A percentile compares a stretch with the other conserved stretches of the same genome.
Conservation (phyloP, 768 basidiomycete genomes). For the Xanthoconium stramineum region DNA sequence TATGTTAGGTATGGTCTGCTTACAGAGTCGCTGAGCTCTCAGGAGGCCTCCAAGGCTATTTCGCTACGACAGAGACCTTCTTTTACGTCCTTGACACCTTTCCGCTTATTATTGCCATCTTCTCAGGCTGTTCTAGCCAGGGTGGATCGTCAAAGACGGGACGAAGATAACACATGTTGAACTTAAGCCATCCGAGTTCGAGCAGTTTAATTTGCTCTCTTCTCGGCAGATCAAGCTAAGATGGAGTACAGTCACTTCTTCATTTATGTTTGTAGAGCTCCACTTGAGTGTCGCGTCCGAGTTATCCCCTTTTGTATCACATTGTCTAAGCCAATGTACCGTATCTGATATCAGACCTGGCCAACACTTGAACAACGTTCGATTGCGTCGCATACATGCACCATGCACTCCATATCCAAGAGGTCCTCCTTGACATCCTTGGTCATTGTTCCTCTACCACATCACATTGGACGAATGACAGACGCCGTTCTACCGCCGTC, state of each 20-base stretch:
- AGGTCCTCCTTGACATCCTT: not conserved
- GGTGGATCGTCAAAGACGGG: constrained; percentile 41
- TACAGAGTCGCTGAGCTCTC: constrained; percentile 61
- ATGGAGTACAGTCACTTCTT: not conserved
- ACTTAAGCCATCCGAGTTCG: constrained; percentile 26
- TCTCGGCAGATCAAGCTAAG: too few species aligned
- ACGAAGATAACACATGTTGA: not conserved
- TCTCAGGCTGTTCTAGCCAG: constrained; percentile 66
- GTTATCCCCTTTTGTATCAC: too few species aligned
- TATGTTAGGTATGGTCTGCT: constrained; percentile 55
- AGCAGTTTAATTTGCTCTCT: not conserved
- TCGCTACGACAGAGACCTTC: constrained; percentile 55
- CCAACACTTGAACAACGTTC: too few species aligned
- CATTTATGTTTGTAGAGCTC: not conserved
- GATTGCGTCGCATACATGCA: not conserved
- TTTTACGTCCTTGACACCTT: constrained; percentile 70
- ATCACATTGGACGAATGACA: not conserved
- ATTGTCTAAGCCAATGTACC: too few species aligned
- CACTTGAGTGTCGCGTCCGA: too few species aligned
- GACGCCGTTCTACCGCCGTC: not conserved
- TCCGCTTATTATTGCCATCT: constrained; percentile 60
- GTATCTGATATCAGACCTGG: too few species aligned
- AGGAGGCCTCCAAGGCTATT: constrained; percentile 54
- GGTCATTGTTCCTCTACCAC: not conserved
- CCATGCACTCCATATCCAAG: not conserved